Base-by-base conservation (phyloP, 108 stramenopile genomes). In the Cyclotella cryptica region DNA sequence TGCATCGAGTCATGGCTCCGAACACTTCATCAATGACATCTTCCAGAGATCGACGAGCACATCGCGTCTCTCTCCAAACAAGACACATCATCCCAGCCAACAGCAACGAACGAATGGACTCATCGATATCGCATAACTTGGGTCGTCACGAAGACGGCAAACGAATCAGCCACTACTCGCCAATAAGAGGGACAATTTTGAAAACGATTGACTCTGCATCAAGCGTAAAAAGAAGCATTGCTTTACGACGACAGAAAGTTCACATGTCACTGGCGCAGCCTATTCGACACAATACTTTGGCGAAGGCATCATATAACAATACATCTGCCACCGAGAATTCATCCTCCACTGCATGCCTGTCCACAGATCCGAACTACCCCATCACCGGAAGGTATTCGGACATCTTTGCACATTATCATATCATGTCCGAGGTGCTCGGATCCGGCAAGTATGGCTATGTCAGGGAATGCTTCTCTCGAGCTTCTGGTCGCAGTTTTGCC, bases 401-500 rank as follows among this genome's bases (percentile, higher is more conserved):
- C 17, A 14, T 78, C 15, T 29, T 45, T n/a, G 60, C 59, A 8
- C 41, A 70, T 41, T 78, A 78, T 49, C 29, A 42, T 61, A 61
- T 78, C 59, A 45, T 24, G n/a, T 18, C 60, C 0, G 58, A 17
- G 15, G 30, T 63, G 21, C 46, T 78, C n/a, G 77, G 77, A 21
- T 41, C 53, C 3, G 77, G 77, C 24, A 65, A 71, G 24, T 78
- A 78, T 69, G 77, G 77, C 35, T 14, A 21, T 10, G 77, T 78
- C 3, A 58, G 59, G 35, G 69, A 70, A 51, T 78, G 77, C 55
- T 26, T 64, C 5, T 85, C 84, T 44, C 82, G 79, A 26, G 27
- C 44, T 15, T 80, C 86, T 30, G 42, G 79, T 10, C 46, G 73
- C 22, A 21, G 40, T 0, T 91, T 86, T 51, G 89, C 88, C 19